Conservation (phyloP, 2,329 filamentous ascomycete species). For the Colletotrichum tamarilloi region DNA sequence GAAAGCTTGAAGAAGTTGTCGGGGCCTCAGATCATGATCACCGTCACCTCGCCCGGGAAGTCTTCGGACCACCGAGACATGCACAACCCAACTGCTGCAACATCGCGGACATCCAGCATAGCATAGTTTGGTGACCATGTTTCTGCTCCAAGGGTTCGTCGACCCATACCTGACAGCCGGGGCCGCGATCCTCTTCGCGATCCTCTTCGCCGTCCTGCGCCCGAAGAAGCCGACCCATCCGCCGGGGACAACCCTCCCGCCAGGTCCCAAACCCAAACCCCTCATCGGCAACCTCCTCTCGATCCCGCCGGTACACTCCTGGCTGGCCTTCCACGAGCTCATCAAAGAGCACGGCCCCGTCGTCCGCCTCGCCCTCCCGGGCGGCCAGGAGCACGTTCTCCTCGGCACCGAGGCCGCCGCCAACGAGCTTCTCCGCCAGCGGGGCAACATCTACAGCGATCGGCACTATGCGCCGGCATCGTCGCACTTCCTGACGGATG, state of each 20-base stretch:
- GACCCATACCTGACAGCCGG: constrained; percentile 16
- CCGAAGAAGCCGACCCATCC: constrained; percentile 8
- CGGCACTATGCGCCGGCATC: constrained; percentile 49
- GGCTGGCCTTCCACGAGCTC: constrained; percentile 54
- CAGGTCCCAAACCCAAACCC: constrained; percentile 26
- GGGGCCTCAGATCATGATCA: neutral
- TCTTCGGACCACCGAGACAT: neutral
- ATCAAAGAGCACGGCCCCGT: constrained; percentile 50
- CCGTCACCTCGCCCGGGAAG: neutral
- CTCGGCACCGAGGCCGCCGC: constrained; percentile 52
- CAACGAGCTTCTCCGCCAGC: constrained; percentile 53
- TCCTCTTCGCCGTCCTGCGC: constrained; percentile 5
- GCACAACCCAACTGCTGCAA: neutral
- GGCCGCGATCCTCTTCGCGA: neutral
- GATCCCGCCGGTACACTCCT: constrained; percentile 48
- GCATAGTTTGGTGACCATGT: neutral
- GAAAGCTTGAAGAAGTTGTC: neutral
- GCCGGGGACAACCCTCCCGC: constrained; percentile 25
- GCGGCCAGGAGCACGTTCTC: constrained; percentile 46
- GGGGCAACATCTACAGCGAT: constrained; percentile 50
- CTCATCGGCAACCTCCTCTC: constrained; percentile 48
- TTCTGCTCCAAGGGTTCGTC: neutral
- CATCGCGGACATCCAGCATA: neutral
- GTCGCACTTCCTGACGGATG: constrained; percentile 44
- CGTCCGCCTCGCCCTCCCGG: constrained; percentile 56